phyloP scores from a whole-genome alignment of 2,329 filamentous ascomycete species.

The Kalmusia sp. region DNA sequence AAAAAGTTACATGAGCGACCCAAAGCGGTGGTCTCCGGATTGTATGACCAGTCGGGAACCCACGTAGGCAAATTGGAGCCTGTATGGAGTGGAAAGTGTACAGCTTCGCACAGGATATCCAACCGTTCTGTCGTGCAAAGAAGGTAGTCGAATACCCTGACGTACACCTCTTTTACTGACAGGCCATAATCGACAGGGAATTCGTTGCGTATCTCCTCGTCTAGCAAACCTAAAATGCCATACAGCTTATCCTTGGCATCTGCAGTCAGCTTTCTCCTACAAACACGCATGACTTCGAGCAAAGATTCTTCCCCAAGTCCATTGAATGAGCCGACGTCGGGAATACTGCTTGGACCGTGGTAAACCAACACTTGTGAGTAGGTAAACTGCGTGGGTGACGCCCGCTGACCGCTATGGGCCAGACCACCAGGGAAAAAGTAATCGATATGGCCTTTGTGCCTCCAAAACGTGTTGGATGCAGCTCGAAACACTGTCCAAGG shows the following conservation, averaged over 20 bases:
- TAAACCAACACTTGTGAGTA: slow-evolving; percentile 18
- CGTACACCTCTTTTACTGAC: slow-evolving; percentile 44
- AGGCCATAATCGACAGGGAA: slow-evolving; percentile 41
- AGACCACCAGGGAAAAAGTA: slow-evolving; percentile 14
- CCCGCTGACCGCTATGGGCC: not conserved
- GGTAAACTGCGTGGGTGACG: slow-evolving; percentile 8
- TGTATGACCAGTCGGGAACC: slow-evolving; percentile 49
- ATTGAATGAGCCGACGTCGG: slow-evolving; percentile 14
- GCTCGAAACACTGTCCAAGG: slow-evolving; percentile 40
- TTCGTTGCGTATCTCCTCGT: slow-evolving; percentile 27
- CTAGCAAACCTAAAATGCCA: slow-evolving; percentile 44
- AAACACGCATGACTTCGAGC: slow-evolving; percentile 30
- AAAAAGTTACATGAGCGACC: slow-evolving; percentile 24
- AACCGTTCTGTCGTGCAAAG: slow-evolving; percentile 30
- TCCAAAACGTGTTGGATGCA: slow-evolving; percentile 27
- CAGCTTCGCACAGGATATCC: slow-evolving; percentile 46
- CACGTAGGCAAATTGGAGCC: slow-evolving; percentile 41
- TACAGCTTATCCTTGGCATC: slow-evolving; percentile 49
- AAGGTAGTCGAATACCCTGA: slow-evolving; percentile 42
- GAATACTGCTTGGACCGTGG: slow-evolving; percentile 26
- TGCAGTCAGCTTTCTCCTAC: slow-evolving; percentile 32
- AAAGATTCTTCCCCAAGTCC: slow-evolving; percentile 22
- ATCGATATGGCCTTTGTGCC: slow-evolving; percentile 17
- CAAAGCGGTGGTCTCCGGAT: slow-evolving; percentile 23
- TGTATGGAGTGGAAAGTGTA: slow-evolving; percentile 39